These are phyloP conservation scores for Odontarrhena argentea DNA, from an alignment of 345 rosid species.

Conservation along the genomic window DNA sequence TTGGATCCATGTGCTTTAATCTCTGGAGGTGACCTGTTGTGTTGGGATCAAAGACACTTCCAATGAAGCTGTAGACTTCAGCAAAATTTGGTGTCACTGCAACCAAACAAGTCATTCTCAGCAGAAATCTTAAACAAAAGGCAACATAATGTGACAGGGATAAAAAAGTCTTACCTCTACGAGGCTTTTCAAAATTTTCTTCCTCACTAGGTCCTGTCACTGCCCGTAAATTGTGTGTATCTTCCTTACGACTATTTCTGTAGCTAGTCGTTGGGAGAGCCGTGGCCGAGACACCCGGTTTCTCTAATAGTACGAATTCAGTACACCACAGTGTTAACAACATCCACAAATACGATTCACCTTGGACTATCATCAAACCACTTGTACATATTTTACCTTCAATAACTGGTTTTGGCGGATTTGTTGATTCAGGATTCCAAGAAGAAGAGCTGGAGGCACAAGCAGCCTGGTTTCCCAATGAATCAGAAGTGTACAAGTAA, in stretches of 20 bases:
- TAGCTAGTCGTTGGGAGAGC: constrained; percentile 36
- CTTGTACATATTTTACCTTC: constrained; percentile 43
- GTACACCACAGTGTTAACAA: constrained; percentile 8
- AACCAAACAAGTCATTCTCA: constrained; percentile 30
- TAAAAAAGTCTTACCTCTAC: constrained; percentile 49
- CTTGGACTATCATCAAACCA: not conserved
- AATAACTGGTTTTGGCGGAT: constrained; percentile 32
- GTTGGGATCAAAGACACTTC: constrained; percentile 83
- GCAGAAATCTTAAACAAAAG: constrained; percentile 12
- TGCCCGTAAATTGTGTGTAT: constrained; percentile 46
- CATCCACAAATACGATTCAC: constrained; percentile 23
- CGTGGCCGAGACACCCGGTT: constrained; percentile 42
- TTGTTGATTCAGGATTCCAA: constrained; percentile 28
- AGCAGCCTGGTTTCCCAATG: constrained; percentile 48
- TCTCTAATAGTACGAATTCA: constrained; percentile 25
- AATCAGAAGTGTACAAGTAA: constrained; percentile 48
- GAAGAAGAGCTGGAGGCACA: constrained; percentile 51
- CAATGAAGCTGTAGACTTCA: constrained; percentile 89
- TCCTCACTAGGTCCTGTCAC: constrained; percentile 46
- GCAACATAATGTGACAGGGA: not conserved
- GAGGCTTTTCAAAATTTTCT: constrained; percentile 51
- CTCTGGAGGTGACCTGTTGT: constrained; percentile 65
- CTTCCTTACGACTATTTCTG: constrained; percentile 51
- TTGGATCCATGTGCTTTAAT: constrained; percentile 87
- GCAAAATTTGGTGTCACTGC: constrained; percentile 90